Evolutionary conservation across 2,329 filamentous ascomycete species (phyloP), one percentile per base, ranked within the genome.

Genomic region (Kalaharituber pfeilii): DNA sequence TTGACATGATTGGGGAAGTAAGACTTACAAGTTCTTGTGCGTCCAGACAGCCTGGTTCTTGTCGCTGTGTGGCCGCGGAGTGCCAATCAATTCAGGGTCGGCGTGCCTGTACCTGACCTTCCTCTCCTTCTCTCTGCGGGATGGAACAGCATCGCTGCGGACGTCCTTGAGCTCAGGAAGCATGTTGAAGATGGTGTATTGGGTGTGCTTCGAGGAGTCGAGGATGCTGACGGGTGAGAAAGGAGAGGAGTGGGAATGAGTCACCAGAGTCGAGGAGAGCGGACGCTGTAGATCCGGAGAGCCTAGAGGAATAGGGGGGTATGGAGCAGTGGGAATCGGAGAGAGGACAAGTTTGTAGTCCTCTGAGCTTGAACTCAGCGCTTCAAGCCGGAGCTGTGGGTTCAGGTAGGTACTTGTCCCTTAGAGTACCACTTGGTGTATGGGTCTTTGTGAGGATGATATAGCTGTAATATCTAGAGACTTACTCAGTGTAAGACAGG

Each of bases 51-150:
- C 33, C 33, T 39, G 33, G 33, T 39, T 39, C 15, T 18, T 13
- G 20, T 39, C 49, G 29, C 51, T 36, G 49, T 51, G 44, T 22
- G 49, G 36, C 7, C 18, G 20, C 33, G 33, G 28, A 9, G 11
- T 56, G 13, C 62, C 62, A 52, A 64, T 56, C 29, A 64, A 58
- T 55, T 44, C 55, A 28, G 58, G 55, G 54, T 63, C 62, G 42
- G 61, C 59, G 39, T 61, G 59, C 53, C 60, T 57, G 51, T 64
- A 63, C 9, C 47, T 11, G n/a, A 18, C 15, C 25, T 30, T 28
- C 25, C 30, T 28, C n/a, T 28, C 25, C 47, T 50, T 50, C 25
- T 50, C n/a, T 15, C 47, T 28, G 47, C n/a, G 24, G 3, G 22
- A 15, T 15, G 47, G 47, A 26, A 50, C 47, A 25, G 47, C 24